phyloP scores from a whole-genome alignment of 345 rosid species.

The Trapa incisa region DNA sequence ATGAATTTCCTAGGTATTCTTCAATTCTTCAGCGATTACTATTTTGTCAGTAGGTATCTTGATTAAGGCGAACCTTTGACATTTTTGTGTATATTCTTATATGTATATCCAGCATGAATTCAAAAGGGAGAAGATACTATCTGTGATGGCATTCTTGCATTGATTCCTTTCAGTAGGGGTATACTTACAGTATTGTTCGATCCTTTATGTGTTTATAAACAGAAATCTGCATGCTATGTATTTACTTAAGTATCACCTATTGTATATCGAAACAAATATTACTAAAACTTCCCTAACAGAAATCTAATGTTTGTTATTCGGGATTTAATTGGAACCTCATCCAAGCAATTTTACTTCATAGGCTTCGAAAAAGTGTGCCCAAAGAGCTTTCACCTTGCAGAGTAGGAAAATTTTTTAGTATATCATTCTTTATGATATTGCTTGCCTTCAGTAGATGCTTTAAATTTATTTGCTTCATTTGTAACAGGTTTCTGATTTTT shows the following conservation, averaged over 20 bases:
- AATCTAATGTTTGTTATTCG: neutral
- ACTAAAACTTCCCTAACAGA: neutral
- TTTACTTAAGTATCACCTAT: neutral
- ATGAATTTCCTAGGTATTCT: neutral
- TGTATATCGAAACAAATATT: neutral
- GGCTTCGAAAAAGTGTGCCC: neutral
- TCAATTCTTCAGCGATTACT: neutral
- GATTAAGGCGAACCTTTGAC: neutral
- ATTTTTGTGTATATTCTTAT: neutral
- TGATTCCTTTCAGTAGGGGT: neutral
- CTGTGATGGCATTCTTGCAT: neutral
- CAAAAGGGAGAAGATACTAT: neutral
- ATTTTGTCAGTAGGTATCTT: neutral
- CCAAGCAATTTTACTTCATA: neutral
- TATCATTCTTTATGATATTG: neutral
- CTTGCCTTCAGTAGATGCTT: neutral
- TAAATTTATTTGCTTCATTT: neutral
- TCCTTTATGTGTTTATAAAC: neutral
- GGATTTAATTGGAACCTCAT: neutral
- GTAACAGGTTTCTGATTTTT: constrained; percentile 75
- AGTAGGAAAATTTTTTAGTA: no score
- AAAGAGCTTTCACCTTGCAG: neutral
- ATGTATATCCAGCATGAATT: neutral
- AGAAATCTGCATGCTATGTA: neutral
- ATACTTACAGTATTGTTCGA: neutral